A percentile compares a stretch with the other conserved stretches of the same genome.
phyloP scores from a whole-genome alignment of 164 flowering plant species.

The Dillenia suffruticosa region DNA sequence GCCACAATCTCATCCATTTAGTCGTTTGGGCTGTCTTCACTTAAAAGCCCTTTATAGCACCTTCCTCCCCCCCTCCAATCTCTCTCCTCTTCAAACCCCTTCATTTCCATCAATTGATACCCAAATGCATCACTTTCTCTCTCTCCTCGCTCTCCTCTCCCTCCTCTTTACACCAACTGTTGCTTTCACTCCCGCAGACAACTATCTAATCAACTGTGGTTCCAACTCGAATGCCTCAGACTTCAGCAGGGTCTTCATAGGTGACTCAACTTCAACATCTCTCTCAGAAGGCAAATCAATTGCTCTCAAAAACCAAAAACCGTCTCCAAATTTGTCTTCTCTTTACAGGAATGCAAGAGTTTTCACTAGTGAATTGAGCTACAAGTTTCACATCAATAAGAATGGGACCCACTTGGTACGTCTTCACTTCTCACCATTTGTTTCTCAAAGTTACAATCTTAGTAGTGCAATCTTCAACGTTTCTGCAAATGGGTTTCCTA shows the following conservation, averaged over 20 bases:
- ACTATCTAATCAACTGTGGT: constrained; percentile 46
- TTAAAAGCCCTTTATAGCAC: background rate
- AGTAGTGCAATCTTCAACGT: constrained; percentile 39
- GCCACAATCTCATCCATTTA: background rate
- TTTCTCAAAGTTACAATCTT: constrained; percentile 26
- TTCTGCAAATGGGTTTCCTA: constrained; percentile 31
- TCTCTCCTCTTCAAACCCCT: background rate
- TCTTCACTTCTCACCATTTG: constrained; percentile 58
- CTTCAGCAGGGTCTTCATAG: constrained; percentile 26
- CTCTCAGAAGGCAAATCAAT: constrained; percentile 27
- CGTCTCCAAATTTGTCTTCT: constrained; percentile 27
- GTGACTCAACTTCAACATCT: constrained; percentile 30
- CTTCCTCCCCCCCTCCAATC: background rate
- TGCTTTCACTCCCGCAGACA: constrained; percentile 35
- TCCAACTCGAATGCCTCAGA: constrained; percentile 24
- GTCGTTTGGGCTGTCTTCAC: background rate
- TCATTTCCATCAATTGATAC: constrained; percentile 18
- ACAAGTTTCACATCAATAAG: constrained; percentile 31
- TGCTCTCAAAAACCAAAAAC: constrained; percentile 30
- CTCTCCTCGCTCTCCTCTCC: constrained; percentile 13
- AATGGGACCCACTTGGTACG: constrained; percentile 57
- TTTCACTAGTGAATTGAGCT: constrained; percentile 38
- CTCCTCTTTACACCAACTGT: constrained; percentile 6
- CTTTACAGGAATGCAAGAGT: constrained; percentile 54
- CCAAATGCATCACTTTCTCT: constrained; percentile 11